Evolutionary conservation across 805 yeast genomes (phyloP).

Genomic region (Pichia heedii): DNA sequence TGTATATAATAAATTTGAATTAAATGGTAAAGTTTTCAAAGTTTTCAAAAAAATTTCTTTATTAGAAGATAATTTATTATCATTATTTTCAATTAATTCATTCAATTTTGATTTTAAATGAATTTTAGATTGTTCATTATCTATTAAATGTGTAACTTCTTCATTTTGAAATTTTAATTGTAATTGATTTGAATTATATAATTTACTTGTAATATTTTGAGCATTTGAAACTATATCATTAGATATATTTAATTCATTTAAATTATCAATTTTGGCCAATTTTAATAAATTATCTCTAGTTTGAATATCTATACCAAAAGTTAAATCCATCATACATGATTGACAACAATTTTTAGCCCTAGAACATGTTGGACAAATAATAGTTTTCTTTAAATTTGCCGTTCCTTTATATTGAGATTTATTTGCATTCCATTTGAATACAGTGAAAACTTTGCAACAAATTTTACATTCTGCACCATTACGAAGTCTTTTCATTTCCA

Average conservation of each 20-base stretch:
- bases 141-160: constrained; percentile 7
- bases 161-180: constrained; percentile 23
- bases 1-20: constrained; percentile 38
- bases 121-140: constrained; percentile 3
- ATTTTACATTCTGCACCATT: constrained; percentile 76
- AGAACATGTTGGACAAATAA: constrained; percentile 75
- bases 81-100: constrained; percentile 8
- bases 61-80: constrained; percentile 13
- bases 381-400: constrained; percentile 46
- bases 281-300: constrained; percentile 74
- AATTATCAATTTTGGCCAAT: constrained; percentile 45
- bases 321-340: constrained; percentile 72
- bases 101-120: constrained; percentile 8
- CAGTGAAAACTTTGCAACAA: constrained; percentile 79
- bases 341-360: constrained; percentile 79
- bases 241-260: constrained; percentile 4
- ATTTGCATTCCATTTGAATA: constrained; percentile 52
- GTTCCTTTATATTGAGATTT: constrained; percentile 16
- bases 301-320: constrained; percentile 70
- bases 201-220: constrained; percentile 34
- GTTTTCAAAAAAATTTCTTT: constrained; percentile 41
- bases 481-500: constrained; percentile 62
- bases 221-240: constrained; percentile 38
- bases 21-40: constrained; percentile 57
- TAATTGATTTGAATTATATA: constrained; percentile 45